Percentiles rank a stretch among this genome's conserved stretches.
These are phyloP conservation scores for Clavariopsis aquatica DNA, from an alignment of 495 filamentous ascomycete species.

Conservation along the genomic window DNA sequence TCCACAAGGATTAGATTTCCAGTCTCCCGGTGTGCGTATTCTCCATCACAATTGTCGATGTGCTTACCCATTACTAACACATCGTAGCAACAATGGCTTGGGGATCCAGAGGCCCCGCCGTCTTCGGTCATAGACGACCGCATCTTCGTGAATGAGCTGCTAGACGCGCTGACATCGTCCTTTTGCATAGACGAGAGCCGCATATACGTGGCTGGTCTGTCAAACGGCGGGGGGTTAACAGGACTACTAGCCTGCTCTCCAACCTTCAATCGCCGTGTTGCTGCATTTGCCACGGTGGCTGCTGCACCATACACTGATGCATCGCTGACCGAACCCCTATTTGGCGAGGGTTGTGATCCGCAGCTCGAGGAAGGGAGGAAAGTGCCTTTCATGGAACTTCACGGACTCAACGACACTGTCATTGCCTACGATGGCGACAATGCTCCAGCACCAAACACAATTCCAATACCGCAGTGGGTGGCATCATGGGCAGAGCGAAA, in stretches of 20 bases:
- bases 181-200: slow-evolving; percentile 15
- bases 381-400: slow-evolving; percentile 8
- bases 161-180: background rate
- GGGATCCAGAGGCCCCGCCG: slow-evolving; percentile 12
- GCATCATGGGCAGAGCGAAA: background rate
- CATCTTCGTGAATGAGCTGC: slow-evolving; percentile 7
- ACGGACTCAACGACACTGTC: slow-evolving; percentile 6
- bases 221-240: slow-evolving; percentile 20
- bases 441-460: slow-evolving; percentile 7
- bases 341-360: slow-evolving; percentile 3
- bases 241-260: slow-evolving; percentile 19
- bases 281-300: slow-evolving; percentile 9
- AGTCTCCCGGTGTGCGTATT: slow-evolving; percentile 1
- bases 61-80: background rate
- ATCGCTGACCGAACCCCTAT: slow-evolving; percentile 7
- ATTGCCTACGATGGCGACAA: slow-evolving; percentile 20
- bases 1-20: slow-evolving; percentile 4
- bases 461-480: background rate
- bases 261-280: background rate
- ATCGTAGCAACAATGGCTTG: slow-evolving; percentile 14
- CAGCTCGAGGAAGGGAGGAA: background rate
- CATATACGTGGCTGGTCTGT: slow-evolving; percentile 17
- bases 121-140: slow-evolving; percentile 13
- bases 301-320: slow-evolving; percentile 16
- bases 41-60: no score